These are phyloP conservation scores for Aspergillus incahuasiensis DNA, from an alignment of 495 filamentous ascomycete species.

Conservation along the genomic window DNA sequence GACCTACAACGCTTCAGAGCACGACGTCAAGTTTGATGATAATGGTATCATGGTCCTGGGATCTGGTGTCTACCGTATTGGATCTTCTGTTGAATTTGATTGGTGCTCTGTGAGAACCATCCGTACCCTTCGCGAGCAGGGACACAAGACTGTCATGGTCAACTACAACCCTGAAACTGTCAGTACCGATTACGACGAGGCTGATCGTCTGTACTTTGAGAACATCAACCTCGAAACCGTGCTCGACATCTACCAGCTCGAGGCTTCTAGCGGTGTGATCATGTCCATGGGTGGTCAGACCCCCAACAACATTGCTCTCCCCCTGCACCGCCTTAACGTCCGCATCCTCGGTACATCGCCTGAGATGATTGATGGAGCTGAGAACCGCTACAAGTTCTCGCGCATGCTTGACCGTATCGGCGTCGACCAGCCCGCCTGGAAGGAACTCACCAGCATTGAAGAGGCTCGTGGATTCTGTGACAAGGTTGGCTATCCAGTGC, in stretches of 20 bases:
- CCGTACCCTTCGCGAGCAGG: conserved; percentile 80
- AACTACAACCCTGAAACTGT: conserved; percentile 97
- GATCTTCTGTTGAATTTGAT: conserved; percentile 96
- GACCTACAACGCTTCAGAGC: conserved; percentile 88
- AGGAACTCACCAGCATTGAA: conserved; percentile 87
- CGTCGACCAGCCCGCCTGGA: conserved; percentile 96
- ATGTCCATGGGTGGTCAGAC: conserved; percentile 98
- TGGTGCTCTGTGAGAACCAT: conserved; percentile 99
- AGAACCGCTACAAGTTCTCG: conserved; percentile 98
- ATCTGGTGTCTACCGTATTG: conserved; percentile 96
- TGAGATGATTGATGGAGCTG: conserved; percentile 97
- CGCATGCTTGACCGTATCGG: conserved; percentile 92
- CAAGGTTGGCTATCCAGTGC: conserved; percentile 86
- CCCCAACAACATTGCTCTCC: conserved; percentile 95
- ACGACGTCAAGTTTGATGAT: conserved; percentile 81
- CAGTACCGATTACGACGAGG: conserved; percentile 93
- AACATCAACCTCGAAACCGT: conserved; percentile 95
- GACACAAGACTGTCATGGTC: conserved; percentile 96
- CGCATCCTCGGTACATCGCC: conserved; percentile 92
- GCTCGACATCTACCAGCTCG: conserved; percentile 91
- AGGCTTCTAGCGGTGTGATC: conserved; percentile 83
- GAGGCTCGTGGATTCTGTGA: conserved; percentile 83
- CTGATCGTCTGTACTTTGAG: conserved; percentile 93
- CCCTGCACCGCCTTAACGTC: conserved; percentile 80
- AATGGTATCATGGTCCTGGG: conserved; percentile 93